phyloP scores from a whole-genome alignment of 352 stramenopile species.

The Pythium coloratum region DNA sequence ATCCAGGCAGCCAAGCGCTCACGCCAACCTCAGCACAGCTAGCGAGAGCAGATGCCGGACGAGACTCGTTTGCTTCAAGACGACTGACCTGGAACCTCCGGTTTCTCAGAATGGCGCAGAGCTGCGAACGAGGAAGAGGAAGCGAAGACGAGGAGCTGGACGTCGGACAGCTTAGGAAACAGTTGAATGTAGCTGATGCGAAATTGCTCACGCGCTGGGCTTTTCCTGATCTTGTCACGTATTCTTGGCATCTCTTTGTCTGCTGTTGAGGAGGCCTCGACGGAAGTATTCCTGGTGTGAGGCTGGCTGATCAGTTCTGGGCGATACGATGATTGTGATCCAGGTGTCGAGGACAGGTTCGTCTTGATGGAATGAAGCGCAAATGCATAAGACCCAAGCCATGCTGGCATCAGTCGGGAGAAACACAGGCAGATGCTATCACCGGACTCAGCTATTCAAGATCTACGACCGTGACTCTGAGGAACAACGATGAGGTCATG shows the following conservation, averaged over 20 bases:
- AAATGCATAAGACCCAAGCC: not conserved
- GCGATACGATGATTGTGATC: not conserved
- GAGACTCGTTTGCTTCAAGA: too few relatives aligned
- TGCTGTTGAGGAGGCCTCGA: not conserved
- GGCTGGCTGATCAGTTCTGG: not conserved
- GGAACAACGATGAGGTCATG: too few relatives aligned
- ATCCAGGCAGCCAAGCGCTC: slow-evolving; percentile 14
- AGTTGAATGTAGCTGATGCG: too few relatives aligned
- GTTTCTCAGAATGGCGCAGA: not conserved
- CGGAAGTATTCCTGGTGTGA: too few relatives aligned
- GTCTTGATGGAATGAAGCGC: too few relatives aligned
- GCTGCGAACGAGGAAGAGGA: not conserved
- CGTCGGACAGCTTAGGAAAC: not conserved
- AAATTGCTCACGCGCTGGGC: too few relatives aligned
- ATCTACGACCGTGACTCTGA: not conserved
- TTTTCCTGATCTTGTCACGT: not conserved
- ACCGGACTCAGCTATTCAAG: not conserved
- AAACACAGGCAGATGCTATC: not conserved
- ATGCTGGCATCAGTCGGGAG: not conserved
- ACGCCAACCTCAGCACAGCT: not conserved
- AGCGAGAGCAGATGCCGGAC: not conserved
- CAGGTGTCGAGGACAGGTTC: not conserved
- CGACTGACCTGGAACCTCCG: too few relatives aligned
- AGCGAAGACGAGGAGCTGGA: not conserved
- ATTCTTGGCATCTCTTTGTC: not conserved